Base-by-base conservation (phyloP, 23 red algal genomes). In the Gracilaria gracilis region DNA sequence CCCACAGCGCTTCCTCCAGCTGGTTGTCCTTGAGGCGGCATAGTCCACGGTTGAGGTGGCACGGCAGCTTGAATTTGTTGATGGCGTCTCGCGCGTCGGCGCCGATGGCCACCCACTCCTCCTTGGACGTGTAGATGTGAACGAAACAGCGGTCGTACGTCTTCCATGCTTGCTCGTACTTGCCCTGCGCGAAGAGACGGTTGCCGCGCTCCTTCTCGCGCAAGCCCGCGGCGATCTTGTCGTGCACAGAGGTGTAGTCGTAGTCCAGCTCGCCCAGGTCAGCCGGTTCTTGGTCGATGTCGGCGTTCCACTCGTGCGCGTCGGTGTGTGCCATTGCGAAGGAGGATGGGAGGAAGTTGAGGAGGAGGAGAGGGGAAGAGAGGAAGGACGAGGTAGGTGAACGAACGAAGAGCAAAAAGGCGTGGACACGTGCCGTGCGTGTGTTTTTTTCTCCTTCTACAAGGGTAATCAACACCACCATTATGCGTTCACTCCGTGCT, bases 141-240 rank as follows among this genome's bases (percentile, higher is more conserved):
- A 98, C 91, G 90, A 98, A 98, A 57, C 91, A 93, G 16, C 70
- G 82, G 75, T 98, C 96, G 57, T 95, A 98, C 33, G 90, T 71
- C 66, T 82, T 92, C 88, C 92, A 86, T 21, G 96, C 96, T 9
- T 90, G 81, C 44, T 94, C 84, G 62, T 87, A 81, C 25, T 82
- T 71, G 19, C 83, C 83, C 59, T 88, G 51, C 48, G 83, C 83
- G 64, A 94, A 94, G 25, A 94, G 92, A 27, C 54, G 53, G 29
- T 94, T 94, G 42, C 92, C 92, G n/a, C 82, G 88, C 55, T 67
- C 76, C 37, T 94, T 94, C 32, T 94, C 84, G 19, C 61, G 51
- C 28, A 75, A 3, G 27, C 82, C 92, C 25, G 92, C 83, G 2
- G 72, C 92, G 42, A 94, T 87, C 31, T 87, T 86, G 67, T 94